A percentile compares a stretch with the other conserved stretches of the same genome.
Conservation (phyloP, 768 basidiomycete species). For the Hericium erinaceus region DNA sequence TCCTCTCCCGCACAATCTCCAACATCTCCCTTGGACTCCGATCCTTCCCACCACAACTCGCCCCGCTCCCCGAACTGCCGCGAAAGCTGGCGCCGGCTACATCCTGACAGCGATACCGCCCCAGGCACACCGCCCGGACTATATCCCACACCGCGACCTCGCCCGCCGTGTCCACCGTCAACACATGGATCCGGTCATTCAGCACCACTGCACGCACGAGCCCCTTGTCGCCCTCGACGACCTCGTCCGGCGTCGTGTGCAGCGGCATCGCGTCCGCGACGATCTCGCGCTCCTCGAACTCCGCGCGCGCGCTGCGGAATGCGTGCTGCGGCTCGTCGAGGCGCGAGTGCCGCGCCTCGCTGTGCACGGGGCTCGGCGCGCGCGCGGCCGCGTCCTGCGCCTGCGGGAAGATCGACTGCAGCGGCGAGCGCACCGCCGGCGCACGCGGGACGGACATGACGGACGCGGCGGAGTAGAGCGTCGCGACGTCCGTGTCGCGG, state of each 20-base stretch:
- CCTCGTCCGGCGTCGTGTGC: slow-evolving; percentile 45
- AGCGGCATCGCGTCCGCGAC: slow-evolving; percentile 67
- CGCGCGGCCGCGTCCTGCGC: slow-evolving; percentile 19
- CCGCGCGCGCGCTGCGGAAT: slow-evolving; percentile 31
- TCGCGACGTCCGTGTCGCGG: slow-evolving; percentile 69
- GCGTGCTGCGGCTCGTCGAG: slow-evolving; percentile 23
- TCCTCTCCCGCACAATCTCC: slow-evolving; percentile 78
- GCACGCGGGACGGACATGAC: slow-evolving; percentile 57
- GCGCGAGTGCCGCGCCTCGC: slow-evolving; percentile 12
- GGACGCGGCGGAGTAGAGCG: slow-evolving; percentile 80
- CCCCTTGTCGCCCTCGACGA: slow-evolving; percentile 71
- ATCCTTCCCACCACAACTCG: slow-evolving; percentile 32
- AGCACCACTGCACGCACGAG: slow-evolving; percentile 75
- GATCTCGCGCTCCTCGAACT: slow-evolving; percentile 68
- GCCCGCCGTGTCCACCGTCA: slow-evolving; percentile 85
- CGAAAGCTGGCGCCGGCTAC: slow-evolving; percentile 46
- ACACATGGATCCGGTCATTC: slow-evolving; percentile 82
- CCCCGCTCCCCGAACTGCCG: slow-evolving; percentile 35
- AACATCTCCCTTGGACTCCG: slow-evolving; percentile 74
- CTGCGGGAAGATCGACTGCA: slow-evolving; percentile 26
- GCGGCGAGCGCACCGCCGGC: slow-evolving; percentile 23
- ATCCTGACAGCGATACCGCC: slow-evolving; percentile 57
- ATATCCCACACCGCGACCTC: slow-evolving; percentile 93
- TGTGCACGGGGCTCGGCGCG: slow-evolving; percentile 22
- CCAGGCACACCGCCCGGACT: slow-evolving; percentile 65